These are phyloP conservation scores for Sarcomyxa edulis DNA, from an alignment of 768 basidiomycete species.

Conservation along the genomic window DNA sequence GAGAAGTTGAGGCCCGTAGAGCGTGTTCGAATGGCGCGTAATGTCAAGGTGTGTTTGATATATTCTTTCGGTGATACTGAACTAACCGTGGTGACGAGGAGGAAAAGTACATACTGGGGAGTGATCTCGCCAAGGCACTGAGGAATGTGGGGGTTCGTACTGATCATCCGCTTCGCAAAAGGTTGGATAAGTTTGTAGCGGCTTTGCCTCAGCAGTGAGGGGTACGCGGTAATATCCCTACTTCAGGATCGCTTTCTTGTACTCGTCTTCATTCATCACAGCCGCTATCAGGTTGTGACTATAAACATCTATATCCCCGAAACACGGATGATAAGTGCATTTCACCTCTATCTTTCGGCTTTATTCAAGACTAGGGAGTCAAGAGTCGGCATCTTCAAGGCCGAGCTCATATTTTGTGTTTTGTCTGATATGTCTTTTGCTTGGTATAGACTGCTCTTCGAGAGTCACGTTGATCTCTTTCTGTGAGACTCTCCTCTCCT, in stretches of 20 bases:
- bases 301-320: too few species aligned
- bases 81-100: conserved; percentile 38
- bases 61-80: too few species aligned
- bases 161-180: conserved; percentile 67
- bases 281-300: neutral
- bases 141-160: conserved; percentile 49
- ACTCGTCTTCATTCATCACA: neutral
- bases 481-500: neutral
- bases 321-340: too few species aligned
- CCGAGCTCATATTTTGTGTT: neutral
- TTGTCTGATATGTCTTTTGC: too few species aligned
- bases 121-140: conserved; percentile 46
- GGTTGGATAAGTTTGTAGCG: conserved; percentile 51
- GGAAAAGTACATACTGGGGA: conserved; percentile 40
- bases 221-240: neutral
- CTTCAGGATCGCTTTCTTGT: neutral
- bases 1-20: conserved; percentile 5
- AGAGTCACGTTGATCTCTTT: neutral
- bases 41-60: conserved; percentile 7
- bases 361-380: conserved; percentile 1
- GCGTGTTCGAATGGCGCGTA: conserved; percentile 2
- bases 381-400: too few species aligned
- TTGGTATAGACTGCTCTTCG: neutral
- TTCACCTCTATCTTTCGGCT: neutral
- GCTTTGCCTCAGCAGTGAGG: conserved; percentile 14